Percentiles rank a stretch among this genome's conserved stretches.
Conservation (phyloP, 148 eudicot genomes). For the Cornus florida region DNA sequence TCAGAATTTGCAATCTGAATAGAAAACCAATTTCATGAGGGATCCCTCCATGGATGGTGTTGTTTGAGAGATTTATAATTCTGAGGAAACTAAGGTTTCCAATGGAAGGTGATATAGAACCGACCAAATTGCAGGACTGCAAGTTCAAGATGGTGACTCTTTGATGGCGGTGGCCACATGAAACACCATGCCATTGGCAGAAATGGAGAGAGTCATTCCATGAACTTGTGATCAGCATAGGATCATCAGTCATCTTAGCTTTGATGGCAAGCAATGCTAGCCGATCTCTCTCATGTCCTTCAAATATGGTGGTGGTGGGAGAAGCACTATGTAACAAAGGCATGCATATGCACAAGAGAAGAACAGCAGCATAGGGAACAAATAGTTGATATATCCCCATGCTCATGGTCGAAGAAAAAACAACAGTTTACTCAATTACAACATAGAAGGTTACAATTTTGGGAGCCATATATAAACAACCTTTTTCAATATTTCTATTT, state of each 20-base stretch:
- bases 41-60: too few relatives aligned
- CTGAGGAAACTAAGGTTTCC: slow-evolving; percentile 10
- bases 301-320: too few relatives aligned
- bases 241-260: neutral
- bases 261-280: neutral
- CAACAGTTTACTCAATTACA: too few relatives aligned
- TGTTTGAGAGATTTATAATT: neutral
- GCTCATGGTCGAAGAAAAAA: too few relatives aligned
- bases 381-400: too few relatives aligned
- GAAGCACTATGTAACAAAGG: too few relatives aligned
- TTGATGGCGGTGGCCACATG: slow-evolving; percentile 2
- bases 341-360: too few relatives aligned
- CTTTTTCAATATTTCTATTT: slow-evolving; percentile 17
- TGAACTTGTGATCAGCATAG: neutral
- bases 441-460: neutral
- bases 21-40: too few relatives aligned
- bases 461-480: neutral
- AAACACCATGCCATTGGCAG: slow-evolving; percentile 10
- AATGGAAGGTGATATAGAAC: slow-evolving; percentile 3
- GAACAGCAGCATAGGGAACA: too few relatives aligned
- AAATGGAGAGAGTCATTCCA: slow-evolving; percentile 6
- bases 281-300: too few relatives aligned
- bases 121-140: neutral
- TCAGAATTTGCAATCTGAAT: too few relatives aligned
- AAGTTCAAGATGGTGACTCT: neutral